Conservation (phyloP, 768 basidiomycete species). For the Astraeus odoratus region DNA sequence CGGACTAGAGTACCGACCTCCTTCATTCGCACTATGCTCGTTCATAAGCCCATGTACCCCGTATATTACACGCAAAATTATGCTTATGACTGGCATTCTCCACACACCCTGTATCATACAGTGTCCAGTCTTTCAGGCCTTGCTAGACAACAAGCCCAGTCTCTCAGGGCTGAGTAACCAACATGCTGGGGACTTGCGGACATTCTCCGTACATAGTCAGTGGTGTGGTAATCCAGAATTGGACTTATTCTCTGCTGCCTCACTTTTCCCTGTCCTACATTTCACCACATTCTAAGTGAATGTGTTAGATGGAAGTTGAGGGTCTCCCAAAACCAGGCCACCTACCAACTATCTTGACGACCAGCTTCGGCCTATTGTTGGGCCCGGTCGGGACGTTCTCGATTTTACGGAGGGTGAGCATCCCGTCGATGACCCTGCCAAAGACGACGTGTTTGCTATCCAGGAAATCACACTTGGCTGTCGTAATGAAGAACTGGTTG, state of each 20-base stretch:
- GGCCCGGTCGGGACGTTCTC: constrained; percentile 91
- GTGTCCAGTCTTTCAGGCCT: not conserved
- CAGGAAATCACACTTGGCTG: constrained; percentile 89
- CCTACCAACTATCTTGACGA: constrained; percentile 81
- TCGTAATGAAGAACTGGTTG: constrained; percentile 90
- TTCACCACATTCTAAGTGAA: constrained; percentile 46
- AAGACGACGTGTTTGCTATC: constrained; percentile 95
- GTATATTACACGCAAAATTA: constrained; percentile 24
- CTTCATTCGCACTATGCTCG: constrained; percentile 15
- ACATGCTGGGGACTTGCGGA: not conserved
- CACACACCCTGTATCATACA: not conserved
- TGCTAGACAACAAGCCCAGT: not conserved
- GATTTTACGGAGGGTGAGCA: constrained; percentile 93
- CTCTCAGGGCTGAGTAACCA: not conserved
- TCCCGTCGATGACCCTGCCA: constrained; percentile 83
- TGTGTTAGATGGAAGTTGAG: not conserved
- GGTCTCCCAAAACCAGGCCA: not conserved
- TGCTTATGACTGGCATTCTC: constrained; percentile 18
- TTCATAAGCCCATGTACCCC: constrained; percentile 31
- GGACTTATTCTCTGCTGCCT: not conserved
- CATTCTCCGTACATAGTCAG: not conserved
- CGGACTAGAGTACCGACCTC: constrained; percentile 28
- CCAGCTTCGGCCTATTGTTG: constrained; percentile 84
- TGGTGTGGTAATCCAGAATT: not conserved
- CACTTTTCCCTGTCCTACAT: constrained; percentile 33